These are phyloP conservation scores for Arabidopsis suecica DNA, from an alignment of 345 rosid genomes.

Conservation along the genomic window DNA sequence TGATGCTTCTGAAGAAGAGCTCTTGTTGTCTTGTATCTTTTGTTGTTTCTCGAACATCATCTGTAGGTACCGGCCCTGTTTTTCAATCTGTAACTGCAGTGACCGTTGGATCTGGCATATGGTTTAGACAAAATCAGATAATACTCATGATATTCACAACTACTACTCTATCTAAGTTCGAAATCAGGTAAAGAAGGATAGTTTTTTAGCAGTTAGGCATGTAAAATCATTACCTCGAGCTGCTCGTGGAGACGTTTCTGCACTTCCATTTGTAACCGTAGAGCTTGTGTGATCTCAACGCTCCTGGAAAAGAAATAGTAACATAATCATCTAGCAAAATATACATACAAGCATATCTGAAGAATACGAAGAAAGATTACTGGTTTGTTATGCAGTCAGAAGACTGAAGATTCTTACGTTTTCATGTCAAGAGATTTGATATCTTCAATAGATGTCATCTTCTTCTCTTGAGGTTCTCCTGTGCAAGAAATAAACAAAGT, in stretches of 20 bases:
- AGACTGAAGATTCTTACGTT: slow-evolving; percentile 57
- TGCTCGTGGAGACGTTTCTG: slow-evolving; percentile 96
- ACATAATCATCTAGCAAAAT: background rate
- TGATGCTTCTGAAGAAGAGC: slow-evolving; percentile 45
- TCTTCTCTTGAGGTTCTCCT: slow-evolving; percentile 70
- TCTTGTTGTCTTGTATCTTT: slow-evolving; percentile 46
- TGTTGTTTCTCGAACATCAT: slow-evolving; percentile 80
- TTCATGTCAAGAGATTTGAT: slow-evolving; percentile 79
- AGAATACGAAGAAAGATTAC: background rate
- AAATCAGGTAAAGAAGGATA: background rate
- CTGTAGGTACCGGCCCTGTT: slow-evolving; percentile 42
- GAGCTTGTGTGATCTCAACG: slow-evolving; percentile 67
- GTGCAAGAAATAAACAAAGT: slow-evolving; percentile 41
- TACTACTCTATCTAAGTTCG: background rate
- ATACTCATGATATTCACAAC: background rate
- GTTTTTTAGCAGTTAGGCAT: background rate
- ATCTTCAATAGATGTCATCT: slow-evolving; percentile 56
- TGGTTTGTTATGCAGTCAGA: background rate
- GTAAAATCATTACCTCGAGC: slow-evolving; percentile 72
- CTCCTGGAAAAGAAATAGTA: slow-evolving; percentile 34
- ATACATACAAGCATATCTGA: background rate
- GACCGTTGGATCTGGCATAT: slow-evolving; percentile 39
- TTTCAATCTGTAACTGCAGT: slow-evolving; percentile 46
- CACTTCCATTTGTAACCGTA: slow-evolving; percentile 94
- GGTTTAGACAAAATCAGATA: slow-evolving; percentile 24